Conservation (phyloP, 768 basidiomycete genomes). For the Cantharellus cinnabarinus region DNA sequence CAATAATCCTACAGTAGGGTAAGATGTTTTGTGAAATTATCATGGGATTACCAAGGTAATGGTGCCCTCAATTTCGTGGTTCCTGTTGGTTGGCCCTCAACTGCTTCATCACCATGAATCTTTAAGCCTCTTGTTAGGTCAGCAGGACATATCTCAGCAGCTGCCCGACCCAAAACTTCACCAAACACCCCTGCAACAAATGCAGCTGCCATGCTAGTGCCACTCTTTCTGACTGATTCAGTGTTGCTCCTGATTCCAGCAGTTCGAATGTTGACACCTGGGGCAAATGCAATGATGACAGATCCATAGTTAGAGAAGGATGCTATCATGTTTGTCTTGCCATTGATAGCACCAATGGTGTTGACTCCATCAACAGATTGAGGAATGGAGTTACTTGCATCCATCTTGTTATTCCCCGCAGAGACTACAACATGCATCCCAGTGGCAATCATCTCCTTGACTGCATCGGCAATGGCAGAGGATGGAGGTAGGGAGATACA, state of each 20-base stretch:
- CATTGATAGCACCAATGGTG: constrained; percentile 9
- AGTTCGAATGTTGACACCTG: constrained; percentile 4
- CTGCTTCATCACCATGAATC: background rate
- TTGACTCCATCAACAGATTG: constrained; percentile 7
- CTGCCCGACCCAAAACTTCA: background rate
- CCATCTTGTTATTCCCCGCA: constrained; percentile 7
- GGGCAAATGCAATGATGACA: constrained; percentile 3
- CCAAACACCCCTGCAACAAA: constrained; percentile 4
- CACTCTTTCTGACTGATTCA: constrained; percentile 1
- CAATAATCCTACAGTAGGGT: no score
- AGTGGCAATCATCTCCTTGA: constrained; percentile 6
- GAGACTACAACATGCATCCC: constrained; percentile 9
- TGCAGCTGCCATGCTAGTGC: constrained; percentile 4
- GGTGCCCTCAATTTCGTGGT: constrained; percentile 4
- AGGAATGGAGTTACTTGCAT: constrained; percentile 7
- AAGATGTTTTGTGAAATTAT: no score
- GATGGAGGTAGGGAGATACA: constrained; percentile 18
- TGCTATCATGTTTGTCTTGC: constrained; percentile 2
- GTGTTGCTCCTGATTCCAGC: constrained; percentile 1
- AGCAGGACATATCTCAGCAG: constrained; percentile 2
- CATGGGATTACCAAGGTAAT: no score
- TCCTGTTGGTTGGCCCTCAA: constrained; percentile 1
- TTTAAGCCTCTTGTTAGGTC: constrained; percentile 2
- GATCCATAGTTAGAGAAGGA: constrained; percentile 10
- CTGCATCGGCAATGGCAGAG: constrained; percentile 18